Conservation (phyloP, 2,329 filamentous ascomycete species). For the Diplodia intermedia region DNA sequence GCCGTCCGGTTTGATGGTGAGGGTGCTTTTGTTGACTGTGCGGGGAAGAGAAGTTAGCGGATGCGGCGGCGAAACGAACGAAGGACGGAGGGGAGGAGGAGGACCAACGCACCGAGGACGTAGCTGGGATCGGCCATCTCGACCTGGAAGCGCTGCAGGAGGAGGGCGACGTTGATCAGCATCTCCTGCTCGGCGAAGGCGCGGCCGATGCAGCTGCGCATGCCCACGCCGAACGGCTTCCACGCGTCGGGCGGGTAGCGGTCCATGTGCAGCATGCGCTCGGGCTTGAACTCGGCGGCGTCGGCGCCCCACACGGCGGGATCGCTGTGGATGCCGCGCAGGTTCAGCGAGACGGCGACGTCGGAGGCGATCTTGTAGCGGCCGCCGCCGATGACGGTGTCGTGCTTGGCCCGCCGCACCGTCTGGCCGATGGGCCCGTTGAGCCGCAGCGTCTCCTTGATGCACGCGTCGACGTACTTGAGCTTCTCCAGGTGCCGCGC, state of each 20-base stretch:
- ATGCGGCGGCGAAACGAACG: no score
- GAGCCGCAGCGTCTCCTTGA: constrained; percentile 57
- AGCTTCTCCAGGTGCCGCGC: constrained; percentile 69
- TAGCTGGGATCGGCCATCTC: constrained; percentile 67
- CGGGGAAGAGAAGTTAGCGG: constrained; percentile 5
- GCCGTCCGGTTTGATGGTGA: constrained; percentile 69
- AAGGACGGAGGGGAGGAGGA: no score
- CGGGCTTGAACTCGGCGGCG: constrained; percentile 48
- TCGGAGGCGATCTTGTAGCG: constrained; percentile 66
- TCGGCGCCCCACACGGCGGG: constrained; percentile 42
- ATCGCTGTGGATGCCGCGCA: constrained; percentile 51
- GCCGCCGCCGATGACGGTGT: constrained; percentile 40
- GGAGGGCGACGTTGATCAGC: constrained; percentile 38
- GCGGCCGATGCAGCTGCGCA: constrained; percentile 73
- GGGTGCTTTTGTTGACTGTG: constrained; percentile 58
- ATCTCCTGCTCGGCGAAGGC: constrained; percentile 77
- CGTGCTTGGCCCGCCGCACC: constrained; percentile 50
- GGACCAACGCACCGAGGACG: constrained; percentile 47
- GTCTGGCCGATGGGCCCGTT: constrained; percentile 59
- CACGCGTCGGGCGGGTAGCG: constrained; percentile 41
- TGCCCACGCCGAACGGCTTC: constrained; percentile 74
- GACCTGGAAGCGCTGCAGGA: constrained; percentile 77
- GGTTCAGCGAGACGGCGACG: constrained; percentile 58
- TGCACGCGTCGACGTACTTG: constrained; percentile 54
- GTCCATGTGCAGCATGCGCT: constrained; percentile 71